Base-by-base conservation (phyloP, 2,329 filamentous ascomycete species). In the Fusarium sp. region DNA sequence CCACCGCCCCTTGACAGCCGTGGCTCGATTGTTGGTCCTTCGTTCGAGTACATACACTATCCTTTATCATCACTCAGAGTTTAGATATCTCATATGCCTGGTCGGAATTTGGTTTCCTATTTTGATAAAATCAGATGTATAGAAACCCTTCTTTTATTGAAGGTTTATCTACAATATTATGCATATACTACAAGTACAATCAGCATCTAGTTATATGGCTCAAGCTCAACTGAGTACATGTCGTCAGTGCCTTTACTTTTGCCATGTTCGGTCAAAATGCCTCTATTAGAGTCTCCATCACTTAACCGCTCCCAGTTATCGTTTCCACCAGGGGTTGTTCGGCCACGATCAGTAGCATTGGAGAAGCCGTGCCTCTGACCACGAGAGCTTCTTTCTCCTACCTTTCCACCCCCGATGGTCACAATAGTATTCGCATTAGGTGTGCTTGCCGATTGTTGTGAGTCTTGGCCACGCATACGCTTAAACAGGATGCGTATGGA, bases 161-260 rank as follows among this genome's bases (percentile, higher is more conserved):
- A 2, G 19, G 19, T 19, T 19, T 19, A 19, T 3, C 19, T 19
- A 19, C 3, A 19, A 2, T 19, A 19, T 19, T 19, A 19, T 19
- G 19, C 19, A 19, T 19, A 19, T 19, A 19, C 19, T 19, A 19
- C 3, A 19, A 19, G 19, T 19, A 19, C 19, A 19, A 19, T 19
- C 19, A 19, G 19, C 19, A 19, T 19, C 19, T 19, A 19, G 19
- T 45, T 42, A 7, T 52, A 44, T 5, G 48, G 12, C 25, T 53
- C 48, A 9, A 57, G 26, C 41, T 53, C 41, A 4, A 57, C 53
- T 2, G 48, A 45, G 2, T 40, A 46, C 2, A 15, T 13, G 12
- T 46, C 44, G 2, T 57, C 53, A 31, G 41, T 53, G 7, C 50
- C 32, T n/a, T 26, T 28, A 13, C 47, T 39, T 22, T 28, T 6